A percentile compares a stretch with the other conserved stretches of the same genome.
These are phyloP conservation scores for Furcasterigmium furcatum DNA, from an alignment of 2,329 filamentous ascomycete species.

Conservation along the genomic window DNA sequence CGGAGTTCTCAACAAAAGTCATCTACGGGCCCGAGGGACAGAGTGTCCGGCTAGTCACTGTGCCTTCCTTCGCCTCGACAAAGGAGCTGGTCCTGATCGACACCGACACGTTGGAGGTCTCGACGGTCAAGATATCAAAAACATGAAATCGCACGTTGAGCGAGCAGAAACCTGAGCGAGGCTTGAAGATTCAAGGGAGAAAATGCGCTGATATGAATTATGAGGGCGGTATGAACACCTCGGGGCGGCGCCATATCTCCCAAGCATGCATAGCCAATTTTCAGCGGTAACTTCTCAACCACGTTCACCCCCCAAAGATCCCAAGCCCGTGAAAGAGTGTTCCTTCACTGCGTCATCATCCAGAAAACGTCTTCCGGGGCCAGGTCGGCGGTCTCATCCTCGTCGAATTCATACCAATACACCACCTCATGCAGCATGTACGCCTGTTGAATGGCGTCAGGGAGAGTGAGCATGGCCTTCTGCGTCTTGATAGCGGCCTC, in stretches of 20 bases:
- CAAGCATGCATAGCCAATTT: too few relatives aligned
- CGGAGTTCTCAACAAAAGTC: constrained; percentile 68
- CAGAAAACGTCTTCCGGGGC: too few relatives aligned
- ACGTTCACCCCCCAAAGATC: too few relatives aligned
- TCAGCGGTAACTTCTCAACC: too few relatives aligned
- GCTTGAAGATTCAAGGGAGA: not conserved
- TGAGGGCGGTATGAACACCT: not conserved
- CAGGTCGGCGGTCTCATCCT: too few relatives aligned
- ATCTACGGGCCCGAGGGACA: constrained; percentile 68
- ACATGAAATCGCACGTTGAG: constrained; percentile 4
- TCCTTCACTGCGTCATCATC: too few relatives aligned
- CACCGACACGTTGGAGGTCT: constrained; percentile 77
- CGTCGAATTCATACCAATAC: too few relatives aligned
- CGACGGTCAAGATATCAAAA: constrained; percentile 58
- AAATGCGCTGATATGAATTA: constrained; percentile 3
- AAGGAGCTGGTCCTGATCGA: constrained; percentile 82
- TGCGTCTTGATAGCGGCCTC: constrained; percentile 9
- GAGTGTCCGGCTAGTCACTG: constrained; percentile 71
- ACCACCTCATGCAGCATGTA: constrained; percentile 5
- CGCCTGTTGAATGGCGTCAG: constrained; percentile 4
- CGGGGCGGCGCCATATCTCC: too few relatives aligned
- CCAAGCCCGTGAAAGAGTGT: too few relatives aligned
- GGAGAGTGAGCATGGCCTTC: constrained; percentile 4
- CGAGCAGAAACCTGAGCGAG: not conserved
- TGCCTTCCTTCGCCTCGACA: constrained; percentile 78